phyloP scores from a whole-genome alignment of 208 protist genomes.

The Trypanosoma conorhini region DNA sequence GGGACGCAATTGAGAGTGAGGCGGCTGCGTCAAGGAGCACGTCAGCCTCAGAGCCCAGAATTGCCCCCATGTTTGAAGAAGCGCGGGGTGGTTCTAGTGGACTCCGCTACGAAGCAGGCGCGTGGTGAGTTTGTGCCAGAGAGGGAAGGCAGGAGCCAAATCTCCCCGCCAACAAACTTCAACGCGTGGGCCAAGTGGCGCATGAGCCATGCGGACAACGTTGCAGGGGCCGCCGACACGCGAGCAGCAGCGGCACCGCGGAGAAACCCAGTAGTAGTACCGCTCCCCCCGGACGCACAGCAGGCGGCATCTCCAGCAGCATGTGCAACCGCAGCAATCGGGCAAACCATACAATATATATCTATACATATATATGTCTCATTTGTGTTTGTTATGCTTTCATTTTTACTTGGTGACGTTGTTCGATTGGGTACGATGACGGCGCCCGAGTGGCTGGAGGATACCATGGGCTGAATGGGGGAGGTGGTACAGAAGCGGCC shows the following conservation, averaged over 20 bases:
- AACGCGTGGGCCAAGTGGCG: neutral
- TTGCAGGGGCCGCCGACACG: neutral
- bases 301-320: no score
- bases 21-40: neutral
- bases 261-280: no score
- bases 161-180: neutral
- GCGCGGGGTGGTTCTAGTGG: neutral
- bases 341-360: no score
- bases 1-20: neutral
- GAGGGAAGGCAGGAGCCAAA: neutral
- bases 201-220: neutral
- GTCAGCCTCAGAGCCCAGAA: slow-evolving; percentile 2
- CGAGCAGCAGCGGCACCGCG: neutral
- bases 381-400: no score
- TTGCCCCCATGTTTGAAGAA: slow-evolving; percentile 5
- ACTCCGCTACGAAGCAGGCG: neutral
- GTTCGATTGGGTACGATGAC: slow-evolving; percentile 4
- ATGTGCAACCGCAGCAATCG: no score
- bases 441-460: no score
- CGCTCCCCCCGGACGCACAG: no score
- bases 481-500: no score
- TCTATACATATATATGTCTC: no score
- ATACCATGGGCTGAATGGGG: no score
- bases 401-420: neutral
- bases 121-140: neutral